Conservation (phyloP, 768 basidiomycete genomes). For the Naematelia encephala region DNA sequence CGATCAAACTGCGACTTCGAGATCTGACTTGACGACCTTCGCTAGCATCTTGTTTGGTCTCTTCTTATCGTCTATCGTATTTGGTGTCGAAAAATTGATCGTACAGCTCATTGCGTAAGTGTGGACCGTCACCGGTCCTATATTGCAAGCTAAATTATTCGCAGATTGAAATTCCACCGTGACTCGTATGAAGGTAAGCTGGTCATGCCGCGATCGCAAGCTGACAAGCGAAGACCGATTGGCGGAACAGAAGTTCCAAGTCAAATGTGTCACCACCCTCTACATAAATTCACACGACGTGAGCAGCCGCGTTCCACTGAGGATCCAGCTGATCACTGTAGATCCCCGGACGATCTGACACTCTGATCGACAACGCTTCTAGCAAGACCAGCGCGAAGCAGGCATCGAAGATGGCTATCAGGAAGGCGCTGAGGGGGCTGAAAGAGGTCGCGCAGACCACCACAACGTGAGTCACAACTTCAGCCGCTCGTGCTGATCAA, state of each 20-base stretch:
- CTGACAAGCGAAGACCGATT: slow-evolving; percentile 63
- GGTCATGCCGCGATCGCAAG: slow-evolving; percentile 22
- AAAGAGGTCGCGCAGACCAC: slow-evolving; percentile 72
- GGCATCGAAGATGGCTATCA: slow-evolving; percentile 59
- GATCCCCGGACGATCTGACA: slow-evolving; percentile 65
- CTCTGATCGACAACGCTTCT: slow-evolving; percentile 55
- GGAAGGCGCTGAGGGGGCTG: slow-evolving; percentile 68
- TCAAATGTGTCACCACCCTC: slow-evolving; percentile 66
- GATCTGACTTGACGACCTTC: slow-evolving; percentile 58
- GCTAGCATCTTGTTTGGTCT: slow-evolving; percentile 70
- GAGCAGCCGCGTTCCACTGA: not conserved
- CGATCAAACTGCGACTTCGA: slow-evolving; percentile 32
- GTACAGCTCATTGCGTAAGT: slow-evolving; percentile 69
- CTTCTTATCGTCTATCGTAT: slow-evolving; percentile 64
- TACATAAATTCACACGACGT: slow-evolving; percentile 72
- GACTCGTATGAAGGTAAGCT: slow-evolving; percentile 75
- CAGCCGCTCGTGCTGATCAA: not conserved
- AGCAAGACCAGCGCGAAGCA: slow-evolving; percentile 52
- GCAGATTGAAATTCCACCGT: slow-evolving; percentile 52
- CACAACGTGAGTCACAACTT: slow-evolving; percentile 57
- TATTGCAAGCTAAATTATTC: not conserved
- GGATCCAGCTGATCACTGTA: slow-evolving; percentile 5
- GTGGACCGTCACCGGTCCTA: not conserved
- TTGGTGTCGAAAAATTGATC: slow-evolving; percentile 76
- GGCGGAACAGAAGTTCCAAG: slow-evolving; percentile 73